These are phyloP conservation scores for Boletus rex-veris DNA, from an alignment of 768 basidiomycete species.

Conservation along the genomic window DNA sequence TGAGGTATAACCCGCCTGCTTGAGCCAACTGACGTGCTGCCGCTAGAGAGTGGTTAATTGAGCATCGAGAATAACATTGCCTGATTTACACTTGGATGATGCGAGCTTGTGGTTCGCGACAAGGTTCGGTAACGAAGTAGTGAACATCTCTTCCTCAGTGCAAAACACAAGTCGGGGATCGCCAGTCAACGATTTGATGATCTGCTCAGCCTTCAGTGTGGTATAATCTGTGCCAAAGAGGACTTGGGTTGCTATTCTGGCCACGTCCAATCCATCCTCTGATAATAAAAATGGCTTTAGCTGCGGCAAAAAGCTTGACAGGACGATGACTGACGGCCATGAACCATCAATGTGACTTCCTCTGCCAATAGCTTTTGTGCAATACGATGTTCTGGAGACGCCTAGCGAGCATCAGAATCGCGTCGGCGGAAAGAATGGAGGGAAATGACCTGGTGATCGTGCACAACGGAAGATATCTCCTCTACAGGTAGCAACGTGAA, in stretches of 20 bases:
- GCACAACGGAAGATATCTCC: slow-evolving; percentile 54
- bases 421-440: background rate
- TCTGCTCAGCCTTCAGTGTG: slow-evolving; percentile 50
- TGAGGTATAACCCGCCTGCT: slow-evolving; percentile 70
- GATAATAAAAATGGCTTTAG: slow-evolving; percentile 4
- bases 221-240: slow-evolving; percentile 40
- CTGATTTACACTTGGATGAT: slow-evolving; percentile 58
- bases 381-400: slow-evolving; percentile 36
- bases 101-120: slow-evolving; percentile 55
- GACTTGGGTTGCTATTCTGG: slow-evolving; percentile 43
- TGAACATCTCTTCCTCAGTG: slow-evolving; percentile 48
- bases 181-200: slow-evolving; percentile 57
- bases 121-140: slow-evolving; percentile 56
- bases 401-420: slow-evolving; percentile 12
- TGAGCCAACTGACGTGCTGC: slow-evolving; percentile 60
- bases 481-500: slow-evolving; percentile 72
- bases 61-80: background rate
- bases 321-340: slow-evolving; percentile 42
- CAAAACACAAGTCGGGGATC: slow-evolving; percentile 64
- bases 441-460: slow-evolving; percentile 51
- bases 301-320: background rate
- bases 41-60: slow-evolving; percentile 39
- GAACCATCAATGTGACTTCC: slow-evolving; percentile 59
- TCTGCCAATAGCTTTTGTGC: slow-evolving; percentile 53
- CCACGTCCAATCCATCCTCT: slow-evolving; percentile 41